These are phyloP conservation scores for Deuterostichococcus epilithicus DNA, from an alignment of 139 green algal genomes.

Conservation along the genomic window DNA sequence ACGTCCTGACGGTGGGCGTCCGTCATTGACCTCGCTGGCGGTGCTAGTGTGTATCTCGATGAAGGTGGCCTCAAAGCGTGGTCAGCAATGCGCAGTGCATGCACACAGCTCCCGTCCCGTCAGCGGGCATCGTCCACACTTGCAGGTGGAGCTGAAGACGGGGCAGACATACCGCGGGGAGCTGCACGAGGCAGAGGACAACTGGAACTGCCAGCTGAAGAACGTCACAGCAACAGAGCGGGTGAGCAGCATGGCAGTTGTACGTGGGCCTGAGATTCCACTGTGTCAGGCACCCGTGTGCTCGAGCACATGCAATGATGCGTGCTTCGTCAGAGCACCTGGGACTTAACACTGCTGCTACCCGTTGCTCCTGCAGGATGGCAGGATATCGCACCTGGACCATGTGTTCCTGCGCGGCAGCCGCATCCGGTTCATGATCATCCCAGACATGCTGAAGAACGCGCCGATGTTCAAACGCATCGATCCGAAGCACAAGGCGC, in stretches of 20 bases:
- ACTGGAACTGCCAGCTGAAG: constrained; percentile 97
- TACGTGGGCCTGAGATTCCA: neutral
- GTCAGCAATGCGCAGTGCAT: neutral
- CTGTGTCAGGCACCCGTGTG: neutral
- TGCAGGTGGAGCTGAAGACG: constrained; percentile 90
- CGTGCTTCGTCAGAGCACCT: neutral
- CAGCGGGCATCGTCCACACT: neutral
- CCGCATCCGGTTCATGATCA: constrained; percentile 84
- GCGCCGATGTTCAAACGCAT: constrained; percentile 99
- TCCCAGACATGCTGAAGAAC: constrained; percentile 99
- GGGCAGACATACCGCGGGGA: constrained; percentile 94
- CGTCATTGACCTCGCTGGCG: no score
- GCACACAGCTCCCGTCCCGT: neutral
- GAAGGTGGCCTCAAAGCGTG: neutral
- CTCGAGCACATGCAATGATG: neutral
- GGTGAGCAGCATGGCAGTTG: constrained; percentile 18
- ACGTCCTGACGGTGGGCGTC: constrained; percentile 79
- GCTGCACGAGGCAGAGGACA: constrained; percentile 94
- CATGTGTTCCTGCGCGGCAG: constrained; percentile 87
- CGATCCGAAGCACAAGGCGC: constrained; percentile 86
- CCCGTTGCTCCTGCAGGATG: constrained; percentile 44
- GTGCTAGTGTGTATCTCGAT: no score
- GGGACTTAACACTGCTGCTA: neutral
- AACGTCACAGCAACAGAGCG: constrained; percentile 84
- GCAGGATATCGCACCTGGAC: constrained; percentile 71